phyloP scores from a whole-genome alignment of 2,329 filamentous ascomycete species.

The Colletotrichum sojae region DNA sequence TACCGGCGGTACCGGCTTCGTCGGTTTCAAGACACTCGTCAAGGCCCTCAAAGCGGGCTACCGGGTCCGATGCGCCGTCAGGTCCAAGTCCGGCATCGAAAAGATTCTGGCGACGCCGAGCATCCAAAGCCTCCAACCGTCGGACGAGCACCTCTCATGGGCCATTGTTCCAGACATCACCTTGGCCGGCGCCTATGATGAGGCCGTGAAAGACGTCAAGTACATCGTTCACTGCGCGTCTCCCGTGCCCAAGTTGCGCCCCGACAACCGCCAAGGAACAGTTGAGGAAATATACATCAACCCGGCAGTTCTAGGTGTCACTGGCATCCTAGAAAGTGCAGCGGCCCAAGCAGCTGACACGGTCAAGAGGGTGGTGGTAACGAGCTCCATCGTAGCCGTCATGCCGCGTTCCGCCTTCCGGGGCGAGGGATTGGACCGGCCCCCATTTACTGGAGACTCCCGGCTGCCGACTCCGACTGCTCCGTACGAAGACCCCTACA shows the following conservation, averaged over 20 bases:
- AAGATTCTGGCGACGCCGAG: conserved; percentile 24
- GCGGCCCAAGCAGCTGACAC: conserved; percentile 4
- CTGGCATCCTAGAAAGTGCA: conserved; percentile 15
- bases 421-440: conserved; percentile 9
- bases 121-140: conserved; percentile 36
- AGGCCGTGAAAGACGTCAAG: conserved; percentile 54
- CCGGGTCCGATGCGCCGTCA: conserved; percentile 48
- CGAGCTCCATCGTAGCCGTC: conserved; percentile 52
- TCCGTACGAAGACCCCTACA: conserved; percentile 52
- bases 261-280: background rate
- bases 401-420: conserved; percentile 10
- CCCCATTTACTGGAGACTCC: conserved; percentile 17
- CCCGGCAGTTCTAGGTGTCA: conserved; percentile 2
- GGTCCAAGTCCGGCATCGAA: conserved; percentile 42
- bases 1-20: conserved; percentile 50
- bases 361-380: conserved; percentile 59
- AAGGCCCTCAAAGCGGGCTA: conserved; percentile 45
- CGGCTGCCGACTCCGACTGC: conserved; percentile 30
- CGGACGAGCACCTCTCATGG: conserved; percentile 42
- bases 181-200: conserved; percentile 54
- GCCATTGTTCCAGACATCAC: conserved; percentile 54
- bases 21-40: conserved; percentile 48
- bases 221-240: conserved; percentile 54
- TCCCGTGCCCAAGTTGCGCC: conserved; percentile 33
- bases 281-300: conserved; percentile 13